Evolutionary conservation across 768 basidiomycete species (phyloP), one percentile per base, ranked within the genome.

Genomic region (Leccinellum luteum): DNA sequence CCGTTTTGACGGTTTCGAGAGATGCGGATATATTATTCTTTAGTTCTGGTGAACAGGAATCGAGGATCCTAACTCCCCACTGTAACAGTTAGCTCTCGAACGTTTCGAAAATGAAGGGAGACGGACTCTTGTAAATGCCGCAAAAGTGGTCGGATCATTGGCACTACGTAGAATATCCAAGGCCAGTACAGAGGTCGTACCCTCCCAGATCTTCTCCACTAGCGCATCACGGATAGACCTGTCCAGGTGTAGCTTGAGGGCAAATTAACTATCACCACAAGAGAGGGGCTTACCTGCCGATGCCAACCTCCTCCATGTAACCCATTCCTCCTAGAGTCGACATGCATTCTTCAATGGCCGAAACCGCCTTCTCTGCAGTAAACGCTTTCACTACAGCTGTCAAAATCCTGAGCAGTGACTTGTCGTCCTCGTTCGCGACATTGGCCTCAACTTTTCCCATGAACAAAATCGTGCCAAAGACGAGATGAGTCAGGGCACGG

Each of bases 151-250:
- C 15, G 75, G 75, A 59, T 83, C 79, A 45, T 73, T 71, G 21
- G 80, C 76, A 4, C 83, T 83, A 48, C 88, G 75, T 9, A 82
- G 73, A 38, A 90, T 73, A 66, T 92, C 89, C 51, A 90, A 70
- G 1, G 87, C 78, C 5, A 91, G 78, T 3, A 91, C 86, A 0
- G 81, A 82, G 14, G 79, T 77, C 0, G 89, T 89, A 0, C 88
- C 89, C 71, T 92, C 90, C 89, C 90, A 92, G 43, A 92, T 90
- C 63, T 85, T 87, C 73, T 92, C 90, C 13, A 91, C 90, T 8
- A 87, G 66, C 3, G 78, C 77, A 73, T 92, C 90, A 4, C 85
- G 75, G 28, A 92, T 86, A 14, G 81, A 63, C 35, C 82, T 81
- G 54, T 23, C 45, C 54, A 28, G 2, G 27, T 47, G 38, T 15